phyloP scores from a whole-genome alignment of 768 basidiomycete species.

The Clavulina sp. region DNA sequence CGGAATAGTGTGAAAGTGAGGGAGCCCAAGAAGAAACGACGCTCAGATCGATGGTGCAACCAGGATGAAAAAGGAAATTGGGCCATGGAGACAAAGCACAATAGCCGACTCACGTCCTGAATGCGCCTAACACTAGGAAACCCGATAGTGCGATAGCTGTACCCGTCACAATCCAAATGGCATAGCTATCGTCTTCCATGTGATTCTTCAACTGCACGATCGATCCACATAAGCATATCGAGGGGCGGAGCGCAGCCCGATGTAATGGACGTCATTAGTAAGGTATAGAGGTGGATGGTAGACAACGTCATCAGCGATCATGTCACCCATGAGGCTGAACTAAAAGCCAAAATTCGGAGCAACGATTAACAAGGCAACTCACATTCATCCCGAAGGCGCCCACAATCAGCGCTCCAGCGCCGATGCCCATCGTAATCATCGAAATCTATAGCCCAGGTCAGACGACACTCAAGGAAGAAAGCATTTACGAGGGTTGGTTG shows the following conservation, averaged over 20 bases:
- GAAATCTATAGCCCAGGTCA: constrained; percentile 55
- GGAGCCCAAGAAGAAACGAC: too few relatives aligned
- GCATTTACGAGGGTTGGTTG: neutral
- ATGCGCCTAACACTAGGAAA: too few relatives aligned
- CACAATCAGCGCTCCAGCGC: constrained; percentile 74
- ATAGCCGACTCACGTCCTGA: too few relatives aligned
- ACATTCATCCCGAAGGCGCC: constrained; percentile 97
- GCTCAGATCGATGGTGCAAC: too few relatives aligned
- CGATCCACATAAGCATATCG: neutral
- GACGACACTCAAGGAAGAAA: neutral
- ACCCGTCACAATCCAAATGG: constrained; percentile 50
- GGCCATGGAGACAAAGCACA: too few relatives aligned
- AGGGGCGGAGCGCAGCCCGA: neutral
- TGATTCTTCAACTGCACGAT: constrained; percentile 46
- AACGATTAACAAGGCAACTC: constrained; percentile 18
- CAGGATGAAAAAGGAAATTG: too few relatives aligned
- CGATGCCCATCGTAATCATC: constrained; percentile 88
- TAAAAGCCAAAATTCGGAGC: too few relatives aligned
- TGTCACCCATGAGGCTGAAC: too few relatives aligned
- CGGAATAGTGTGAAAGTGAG: too few relatives aligned
- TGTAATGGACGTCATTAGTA: too few relatives aligned
- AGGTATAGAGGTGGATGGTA: too few relatives aligned
- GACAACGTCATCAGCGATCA: too few relatives aligned
- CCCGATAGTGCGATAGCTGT: constrained; percentile 35
- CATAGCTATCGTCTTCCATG: constrained; percentile 54